Base-by-base conservation (phyloP, 176 grass and related monocot species). In the Alloteropsis semialata region DNA sequence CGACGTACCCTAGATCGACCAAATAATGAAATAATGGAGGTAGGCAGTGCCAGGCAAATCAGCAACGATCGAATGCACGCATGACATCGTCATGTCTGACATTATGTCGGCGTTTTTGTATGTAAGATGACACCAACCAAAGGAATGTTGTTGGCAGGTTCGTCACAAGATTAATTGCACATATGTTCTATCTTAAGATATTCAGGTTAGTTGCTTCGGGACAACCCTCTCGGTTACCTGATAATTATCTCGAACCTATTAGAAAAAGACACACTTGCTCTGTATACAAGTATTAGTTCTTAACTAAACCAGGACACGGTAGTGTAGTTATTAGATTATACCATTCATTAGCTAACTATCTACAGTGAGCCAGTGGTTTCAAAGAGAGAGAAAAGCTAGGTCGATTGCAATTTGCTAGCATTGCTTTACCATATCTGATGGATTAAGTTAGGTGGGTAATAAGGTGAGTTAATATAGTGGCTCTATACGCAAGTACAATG, bases 31-130 rank as follows among this genome's bases (percentile, higher is more conserved):
- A 2, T 36, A 36, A 34, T 37, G n/a, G 39, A 42, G 7, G 7
- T 42, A 0, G 3, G 41, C 0, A 19, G 36, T 41, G 18, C 14
- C 8, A 76, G 48, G 16, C 33, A 68, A 68, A 39, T 55, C 13
- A 55, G 48, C 50, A 81, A 16, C 12, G 45, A 48, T 16, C 45
- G 2, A 16, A 48, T 17, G 37, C 22, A 38, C 2, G 54, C 33
- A 30, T 58, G 24, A 17, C 41, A 27, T 5, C 21, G 19, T 56
- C 81, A 64, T 38, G n/a, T n/a, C 69, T 36, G 48, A 62, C 22
- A 69, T 56, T 74, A 9, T 83, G 81, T 83, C 81, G 81, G 69
- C 28, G 45, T 74, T 83, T 51, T 46, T 83, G 10, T 28, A 63
- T 21, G 22, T 0, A 34, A 37, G 13, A 61, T 71, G 53, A 60